Percentiles rank a stretch among this genome's conserved stretches.
phyloP scores from a whole-genome alignment of 306 rosid genomes.

The Citrullus mucosospermus region DNA sequence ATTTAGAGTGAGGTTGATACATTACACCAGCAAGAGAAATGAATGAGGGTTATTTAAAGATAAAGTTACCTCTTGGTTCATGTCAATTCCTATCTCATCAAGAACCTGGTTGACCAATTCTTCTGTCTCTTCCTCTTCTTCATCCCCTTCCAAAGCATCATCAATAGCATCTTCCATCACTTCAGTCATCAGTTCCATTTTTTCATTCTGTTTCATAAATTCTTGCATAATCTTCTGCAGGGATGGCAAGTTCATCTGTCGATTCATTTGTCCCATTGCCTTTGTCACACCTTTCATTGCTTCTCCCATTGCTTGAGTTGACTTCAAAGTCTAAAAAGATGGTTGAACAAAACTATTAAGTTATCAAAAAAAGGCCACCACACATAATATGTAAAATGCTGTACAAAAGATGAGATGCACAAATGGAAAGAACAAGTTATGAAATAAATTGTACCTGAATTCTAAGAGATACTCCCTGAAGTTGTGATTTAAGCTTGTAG shows the following conservation, averaged over 20 bases:
- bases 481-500: constrained; percentile 96
- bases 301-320: constrained; percentile 97
- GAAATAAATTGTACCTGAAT: constrained; percentile 52
- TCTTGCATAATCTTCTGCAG: constrained; percentile 93
- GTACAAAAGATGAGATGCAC: background rate
- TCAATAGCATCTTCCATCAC: constrained; percentile 96
- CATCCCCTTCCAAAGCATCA: constrained; percentile 96
- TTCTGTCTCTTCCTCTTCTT: constrained; percentile 93
- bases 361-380: background rate
- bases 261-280: constrained; percentile 98
- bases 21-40: background rate
- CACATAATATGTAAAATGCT: background rate
- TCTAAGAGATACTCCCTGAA: constrained; percentile 95
- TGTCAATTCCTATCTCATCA: constrained; percentile 76
- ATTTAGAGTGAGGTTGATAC: background rate
- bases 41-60: background rate
- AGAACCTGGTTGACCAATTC: constrained; percentile 89
- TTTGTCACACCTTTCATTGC: constrained; percentile 99
- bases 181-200: constrained; percentile 69
- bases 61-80: constrained; percentile 73
- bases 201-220: constrained; percentile 87
- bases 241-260: constrained; percentile 93
- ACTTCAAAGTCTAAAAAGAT: constrained; percentile 58
- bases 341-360: background rate
- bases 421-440: background rate